These are phyloP conservation scores for Cutaneotrichosporon daszewskae DNA, from an alignment of 1,284 basidiomycete species.

Conservation along the genomic window DNA sequence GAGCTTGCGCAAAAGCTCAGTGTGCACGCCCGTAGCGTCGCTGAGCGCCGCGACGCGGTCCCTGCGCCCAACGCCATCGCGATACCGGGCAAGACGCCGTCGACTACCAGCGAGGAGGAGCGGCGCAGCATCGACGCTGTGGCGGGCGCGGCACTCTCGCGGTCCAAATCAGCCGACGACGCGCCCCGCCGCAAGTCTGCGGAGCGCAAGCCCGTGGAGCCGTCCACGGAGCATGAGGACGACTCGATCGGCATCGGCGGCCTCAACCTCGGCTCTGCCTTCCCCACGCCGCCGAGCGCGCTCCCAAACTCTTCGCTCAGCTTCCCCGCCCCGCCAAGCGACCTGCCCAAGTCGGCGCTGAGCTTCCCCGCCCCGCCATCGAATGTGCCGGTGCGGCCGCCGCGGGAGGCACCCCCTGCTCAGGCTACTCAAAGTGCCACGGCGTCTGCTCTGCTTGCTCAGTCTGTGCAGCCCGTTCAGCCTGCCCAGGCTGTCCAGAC, in stretches of 20 bases:
- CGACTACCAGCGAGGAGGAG: conserved; percentile 3
- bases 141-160: conserved; percentile 2
- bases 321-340: conserved; percentile 16
- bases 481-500: too few species aligned
- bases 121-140: conserved; percentile 4
- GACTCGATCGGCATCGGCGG: conserved; percentile 1
- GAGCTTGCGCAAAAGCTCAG: conserved; percentile 25
- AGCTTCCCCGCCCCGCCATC: too few species aligned
- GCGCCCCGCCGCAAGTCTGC: conserved; percentile 1
- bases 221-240: background rate
- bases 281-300: too few species aligned
- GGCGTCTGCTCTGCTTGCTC: too few species aligned
- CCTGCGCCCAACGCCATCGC: background rate
- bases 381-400: too few species aligned
- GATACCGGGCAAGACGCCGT: background rate
- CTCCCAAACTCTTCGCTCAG: conserved; percentile 3
- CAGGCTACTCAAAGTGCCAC: too few species aligned
- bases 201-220: background rate
- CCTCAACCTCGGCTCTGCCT: conserved; percentile 4
- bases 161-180: too few species aligned
- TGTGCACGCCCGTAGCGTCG: conserved; percentile 10
- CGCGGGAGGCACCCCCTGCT: too few species aligned
- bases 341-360: too few species aligned
- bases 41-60: conserved; percentile 1
- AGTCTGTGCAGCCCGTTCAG: too few species aligned